Evolutionary conservation across 192 early-diverging fungal species (phyloP), one percentile per base, ranked within the genome.

Genomic region (Phlyctochytrium bullatum): DNA sequence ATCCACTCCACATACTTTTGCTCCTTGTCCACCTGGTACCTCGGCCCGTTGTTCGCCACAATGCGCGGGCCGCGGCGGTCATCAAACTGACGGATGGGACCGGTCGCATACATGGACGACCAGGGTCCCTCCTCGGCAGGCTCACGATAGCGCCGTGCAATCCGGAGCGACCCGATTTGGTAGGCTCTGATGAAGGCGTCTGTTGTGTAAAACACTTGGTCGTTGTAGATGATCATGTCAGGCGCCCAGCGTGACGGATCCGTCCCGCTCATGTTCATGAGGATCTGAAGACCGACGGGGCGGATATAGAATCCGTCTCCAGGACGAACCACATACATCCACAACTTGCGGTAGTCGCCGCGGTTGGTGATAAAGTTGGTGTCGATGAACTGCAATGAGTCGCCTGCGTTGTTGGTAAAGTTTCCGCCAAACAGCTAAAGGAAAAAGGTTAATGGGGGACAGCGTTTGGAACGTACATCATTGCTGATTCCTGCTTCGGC

Each of bases 1-100:
- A 65, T 65, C 64, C 64, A 65, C 12, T 65, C 59, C 4, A 65
- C 58, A 34, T 65, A 65, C 23, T 32, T 12, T 61, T 65, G 6
- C 25, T 65, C 27, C 27, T 17, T 17, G 64, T 65, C 64, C 17
- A 65, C 58, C 27, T 24, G n/a, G 54, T 65, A 65, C 12, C 64
- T 24, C 54, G 61, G 61, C 17, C 61, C 61, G 40, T 6, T 20
- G 20, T 14, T 14, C 40, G 6, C 40, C 10, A 20, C 20, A 20
- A 20, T 14, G 6, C 40, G 40, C 6, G 40, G 40, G 20, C 40
- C 40, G 6, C 20, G 10, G 10, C 40, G 6, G 40, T 47, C 20
- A 20, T 47, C 40, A 20, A 47, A 47, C 20, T 47, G 40, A 47
- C 40, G 40, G 6, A 20, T 47, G 40, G 40, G 40, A 20, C 40